Base-by-base conservation (phyloP, 1,284 basidiomycete genomes). In the Violaceomyces palustris region DNA sequence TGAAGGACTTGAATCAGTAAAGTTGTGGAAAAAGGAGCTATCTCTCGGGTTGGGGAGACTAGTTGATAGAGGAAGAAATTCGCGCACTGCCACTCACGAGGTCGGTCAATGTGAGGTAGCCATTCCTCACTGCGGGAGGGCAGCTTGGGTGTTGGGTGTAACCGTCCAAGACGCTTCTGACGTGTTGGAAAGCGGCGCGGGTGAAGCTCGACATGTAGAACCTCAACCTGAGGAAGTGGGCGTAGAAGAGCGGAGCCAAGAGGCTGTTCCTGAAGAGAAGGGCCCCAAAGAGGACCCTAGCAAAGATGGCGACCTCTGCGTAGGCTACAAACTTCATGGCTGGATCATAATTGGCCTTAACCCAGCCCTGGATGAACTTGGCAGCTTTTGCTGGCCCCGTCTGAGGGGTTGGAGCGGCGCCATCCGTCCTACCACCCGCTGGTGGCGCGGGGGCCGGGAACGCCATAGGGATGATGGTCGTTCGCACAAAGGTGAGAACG, bases 281-380 rank as follows among this genome's bases (percentile, higher is more conserved):
- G 0, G 71, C 72, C 10, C 72, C 72, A 25, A 72, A 38, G 12
- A 72, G 52, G 21, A 74, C 61, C 7, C 72, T 58, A 14, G 61
- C 62, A 42, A 73, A 67, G 41, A 74, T 72, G 29, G 66, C 60
- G 2, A 73, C 60, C 35, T 74, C 72, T 19, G 70, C 59, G 36
- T 72, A 72, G 8, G 72, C 69, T 15, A 74, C 72, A 26, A 73
- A 68, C 37, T 64, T 62, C 72, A 74, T 74, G n/a, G 70, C 71
- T 8, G 67, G 67, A 42, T 72, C 69, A 53, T 74, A 73, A 47
- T 73, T 73, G 22, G 63, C 57, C 45, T 72, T 73, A 46, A 74
- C 71, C 71, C 68, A 68, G n/a, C 43, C 41, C 44, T 74, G 70
- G 35, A 71, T 55, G 30, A 64, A 52, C 45, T 71, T 71, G 38